Base-by-base conservation (phyloP, 768 basidiomycete genomes). In the Mycena capillaripes region DNA sequence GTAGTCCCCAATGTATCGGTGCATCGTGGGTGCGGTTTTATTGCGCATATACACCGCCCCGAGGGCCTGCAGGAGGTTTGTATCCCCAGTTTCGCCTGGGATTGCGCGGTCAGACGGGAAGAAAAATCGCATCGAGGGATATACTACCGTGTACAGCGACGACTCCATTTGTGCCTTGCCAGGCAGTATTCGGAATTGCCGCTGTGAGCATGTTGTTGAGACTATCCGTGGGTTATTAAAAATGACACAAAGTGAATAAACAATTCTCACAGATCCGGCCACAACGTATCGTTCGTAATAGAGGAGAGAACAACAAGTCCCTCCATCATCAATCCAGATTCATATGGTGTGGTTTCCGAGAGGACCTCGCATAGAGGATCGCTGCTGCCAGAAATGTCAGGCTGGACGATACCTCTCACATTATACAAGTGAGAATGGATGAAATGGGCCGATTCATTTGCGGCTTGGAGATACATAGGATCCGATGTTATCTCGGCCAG, bases 381-480 rank as follows among this genome's bases (percentile, higher is more conserved):
- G 14, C 25, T 42, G 36, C 34, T 19, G 5, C 57, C 70, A 3
- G 48, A 59, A 16, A 71, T 71, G 30, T 30, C 42, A 25, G 38
- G 23, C 14, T 60, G 57, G 2, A 71, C 64, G 38, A 66, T 50
- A 58, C 48, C 36, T 9, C 50, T 30, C 27, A 30, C 23, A 57
- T 52, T 40, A 19, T 52, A 71, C 17, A 71, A 30, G 23, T 71
- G 70, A 9, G 63, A 17, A 38, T 27, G 64, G 21, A 71, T 58
- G 40, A 71, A 66, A 38, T 65, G 25, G 1, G 64, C 56, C 0
- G 70, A 71, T 19, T 65, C 19, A 1, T 25, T 53, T 8, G 70
- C 70, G 16, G 70, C 70, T 38, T 59, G 16, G 36, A 71, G 70
- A 46, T 71, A 71, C 21, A 61, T 27, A 0, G 63, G 36, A 38